phyloP scores from a whole-genome alignment of 106 monocot species.

The Apostasia ramifera region DNA sequence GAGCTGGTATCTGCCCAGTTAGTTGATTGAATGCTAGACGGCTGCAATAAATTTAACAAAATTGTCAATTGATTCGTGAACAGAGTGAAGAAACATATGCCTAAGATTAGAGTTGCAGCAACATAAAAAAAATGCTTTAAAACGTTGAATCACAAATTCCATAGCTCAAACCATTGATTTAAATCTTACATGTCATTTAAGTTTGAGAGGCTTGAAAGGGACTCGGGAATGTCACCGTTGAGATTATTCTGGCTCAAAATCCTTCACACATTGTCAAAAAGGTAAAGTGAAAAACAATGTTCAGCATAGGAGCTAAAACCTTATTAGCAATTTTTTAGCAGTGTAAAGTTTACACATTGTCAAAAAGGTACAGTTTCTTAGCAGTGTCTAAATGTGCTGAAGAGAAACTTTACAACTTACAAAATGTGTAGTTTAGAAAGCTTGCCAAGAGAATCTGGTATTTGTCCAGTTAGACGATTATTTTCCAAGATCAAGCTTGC shows the following conservation, averaged over 20 bases:
- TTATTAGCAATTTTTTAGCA: slow-evolving; percentile 2
- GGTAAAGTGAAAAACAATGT: neutral
- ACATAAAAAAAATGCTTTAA: neutral
- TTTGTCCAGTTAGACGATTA: slow-evolving; percentile 63
- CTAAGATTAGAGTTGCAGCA: neutral
- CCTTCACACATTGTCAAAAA: slow-evolving; percentile 26
- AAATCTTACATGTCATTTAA: slow-evolving; percentile 65
- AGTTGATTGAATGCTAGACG: slow-evolving; percentile 61
- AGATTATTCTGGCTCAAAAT: slow-evolving; percentile 76
- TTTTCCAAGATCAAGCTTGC: slow-evolving; percentile 59
- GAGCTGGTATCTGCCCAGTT: slow-evolving; percentile 57
- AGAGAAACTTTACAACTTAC: slow-evolving; percentile 30
- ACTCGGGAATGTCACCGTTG: slow-evolving; percentile 67
- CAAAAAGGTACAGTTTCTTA: too few relatives aligned
- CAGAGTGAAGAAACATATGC: neutral
- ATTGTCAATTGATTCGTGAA: too few relatives aligned
- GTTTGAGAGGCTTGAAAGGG: slow-evolving; percentile 54
- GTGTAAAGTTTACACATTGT: too few relatives aligned
- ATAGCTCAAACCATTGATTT: neutral
- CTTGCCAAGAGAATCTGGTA: slow-evolving; percentile 78
- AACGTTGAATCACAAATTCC: neutral
- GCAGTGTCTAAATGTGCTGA: slow-evolving; percentile 1
- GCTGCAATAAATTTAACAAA: slow-evolving; percentile 22
- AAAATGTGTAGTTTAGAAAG: slow-evolving; percentile 75
- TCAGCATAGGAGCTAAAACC: neutral